Percentiles rank a stretch among this genome's conserved stretches.
Conservation (phyloP, 805 yeast species). For the Debaryomyces tyrocola region DNA sequence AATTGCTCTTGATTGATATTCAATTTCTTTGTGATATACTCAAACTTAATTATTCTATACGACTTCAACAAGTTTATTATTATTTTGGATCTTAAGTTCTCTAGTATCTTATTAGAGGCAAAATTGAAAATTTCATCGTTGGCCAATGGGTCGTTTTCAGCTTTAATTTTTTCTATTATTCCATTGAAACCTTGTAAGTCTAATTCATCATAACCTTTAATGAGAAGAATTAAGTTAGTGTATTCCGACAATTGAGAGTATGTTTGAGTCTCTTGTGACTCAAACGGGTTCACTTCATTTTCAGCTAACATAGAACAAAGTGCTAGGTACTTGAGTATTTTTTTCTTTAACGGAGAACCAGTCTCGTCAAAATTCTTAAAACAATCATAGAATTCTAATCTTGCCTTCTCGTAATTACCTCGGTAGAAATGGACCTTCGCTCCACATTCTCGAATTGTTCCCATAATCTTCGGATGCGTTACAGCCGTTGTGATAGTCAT, state of each 20-base stretch:
- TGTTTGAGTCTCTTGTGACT: constrained; percentile 67
- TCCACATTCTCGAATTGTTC: constrained; percentile 74
- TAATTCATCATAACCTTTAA: constrained; percentile 30
- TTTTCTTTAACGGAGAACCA: constrained; percentile 48
- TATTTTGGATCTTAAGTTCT: constrained; percentile 32
- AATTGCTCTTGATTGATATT: constrained; percentile 19
- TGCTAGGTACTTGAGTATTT: constrained; percentile 60
- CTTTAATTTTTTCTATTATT: constrained; percentile 15
- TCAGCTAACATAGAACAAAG: constrained; percentile 63
- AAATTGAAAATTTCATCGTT: constrained; percentile 29
- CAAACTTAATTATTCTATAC: constrained; percentile 28
- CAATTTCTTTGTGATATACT: constrained; percentile 21
- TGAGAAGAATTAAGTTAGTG: constrained; percentile 24
- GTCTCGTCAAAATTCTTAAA: constrained; percentile 46
- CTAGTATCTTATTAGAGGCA: constrained; percentile 25
- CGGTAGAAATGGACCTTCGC: constrained; percentile 66
- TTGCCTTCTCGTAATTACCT: constrained; percentile 57
- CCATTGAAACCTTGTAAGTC: constrained; percentile 20
- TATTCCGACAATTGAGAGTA: constrained; percentile 36
- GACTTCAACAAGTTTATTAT: constrained; percentile 29
- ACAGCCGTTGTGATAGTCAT: constrained; percentile 54
- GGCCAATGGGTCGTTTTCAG: constrained; percentile 22
- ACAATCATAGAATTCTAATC: constrained; percentile 59
- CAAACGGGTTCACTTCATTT: constrained; percentile 68
- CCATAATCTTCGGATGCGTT: constrained; percentile 74